Conservation (phyloP, 2,329 filamentous ascomycete species). For the Fonsecaea pedrosoi region DNA sequence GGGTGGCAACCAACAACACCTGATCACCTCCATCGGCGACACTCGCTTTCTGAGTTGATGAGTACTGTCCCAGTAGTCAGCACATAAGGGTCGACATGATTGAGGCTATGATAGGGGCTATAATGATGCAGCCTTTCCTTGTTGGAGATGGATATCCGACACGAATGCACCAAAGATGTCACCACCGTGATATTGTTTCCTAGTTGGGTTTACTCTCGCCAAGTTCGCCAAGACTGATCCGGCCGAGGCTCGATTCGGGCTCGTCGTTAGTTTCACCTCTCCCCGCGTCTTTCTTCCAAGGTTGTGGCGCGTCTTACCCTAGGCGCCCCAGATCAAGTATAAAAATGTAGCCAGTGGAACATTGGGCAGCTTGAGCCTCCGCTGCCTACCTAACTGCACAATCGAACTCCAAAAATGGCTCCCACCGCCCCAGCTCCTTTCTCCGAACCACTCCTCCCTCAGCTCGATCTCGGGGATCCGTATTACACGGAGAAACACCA, state of each 20-base stretch:
- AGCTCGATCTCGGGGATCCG: conserved; percentile 69
- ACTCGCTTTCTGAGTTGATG: neutral
- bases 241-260: conserved; percentile 19
- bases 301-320: neutral
- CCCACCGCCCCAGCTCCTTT: conserved; percentile 62
- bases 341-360: conserved; percentile 14
- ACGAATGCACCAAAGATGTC: no score
- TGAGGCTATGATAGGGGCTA: neutral
- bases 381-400: neutral
- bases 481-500: conserved; percentile 72
- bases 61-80: neutral
- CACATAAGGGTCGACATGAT: neutral
- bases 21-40: conserved; percentile 6
- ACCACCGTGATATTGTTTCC: neutral
- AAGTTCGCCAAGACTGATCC: neutral
- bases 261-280: neutral
- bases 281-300: conserved; percentile 8
- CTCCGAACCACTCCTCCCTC: conserved; percentile 74
- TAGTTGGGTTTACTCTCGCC: neutral
- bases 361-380: conserved; percentile 8
- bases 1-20: conserved; percentile 9
- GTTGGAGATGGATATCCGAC: neutral
- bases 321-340: neutral
- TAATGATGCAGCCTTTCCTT: neutral
- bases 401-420: conserved; percentile 23